Conservation (phyloP, 179 eudicot genomes). For the Camellia oleifera region DNA sequence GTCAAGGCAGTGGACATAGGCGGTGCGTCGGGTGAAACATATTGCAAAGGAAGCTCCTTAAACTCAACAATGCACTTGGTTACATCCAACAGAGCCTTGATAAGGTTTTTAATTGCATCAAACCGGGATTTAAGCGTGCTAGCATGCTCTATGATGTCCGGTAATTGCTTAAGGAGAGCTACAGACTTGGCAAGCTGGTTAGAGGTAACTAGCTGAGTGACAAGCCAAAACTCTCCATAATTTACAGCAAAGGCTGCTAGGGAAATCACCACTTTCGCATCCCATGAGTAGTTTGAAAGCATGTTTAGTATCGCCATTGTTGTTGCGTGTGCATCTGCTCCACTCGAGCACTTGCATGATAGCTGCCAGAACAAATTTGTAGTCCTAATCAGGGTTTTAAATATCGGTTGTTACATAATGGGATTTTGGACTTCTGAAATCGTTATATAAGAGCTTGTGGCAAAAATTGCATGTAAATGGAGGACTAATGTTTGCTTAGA, state of each 20-base stretch:
- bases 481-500: not conserved
- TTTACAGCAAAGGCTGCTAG: constrained; percentile 64
- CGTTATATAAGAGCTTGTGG: not conserved
- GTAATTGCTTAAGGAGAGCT: constrained; percentile 70
- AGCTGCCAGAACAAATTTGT: constrained; percentile 31
- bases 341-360: constrained; percentile 81
- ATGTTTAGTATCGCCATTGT: constrained; percentile 62
- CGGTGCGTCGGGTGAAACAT: constrained; percentile 62
- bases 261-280: constrained; percentile 69
- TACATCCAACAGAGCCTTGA: constrained; percentile 61
- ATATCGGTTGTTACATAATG: not conserved
- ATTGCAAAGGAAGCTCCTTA: constrained; percentile 62
- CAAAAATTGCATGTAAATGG: not conserved
- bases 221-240: constrained; percentile 80
- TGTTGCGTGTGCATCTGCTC: constrained; percentile 73
- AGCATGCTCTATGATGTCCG: constrained; percentile 54
- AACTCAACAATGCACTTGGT: constrained; percentile 63
- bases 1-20: constrained; percentile 58
- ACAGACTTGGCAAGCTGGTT: constrained; percentile 78
- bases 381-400: not conserved
- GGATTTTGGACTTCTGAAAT: not conserved
- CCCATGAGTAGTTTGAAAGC: constrained; percentile 84
- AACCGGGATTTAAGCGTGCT: constrained; percentile 56
- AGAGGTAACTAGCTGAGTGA: constrained; percentile 43
- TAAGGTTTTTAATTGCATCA: constrained; percentile 54